Evolutionary conservation across 192 early-diverging fungal genomes (phyloP).

Genomic region (Thoreauomyces humboldtii): DNA sequence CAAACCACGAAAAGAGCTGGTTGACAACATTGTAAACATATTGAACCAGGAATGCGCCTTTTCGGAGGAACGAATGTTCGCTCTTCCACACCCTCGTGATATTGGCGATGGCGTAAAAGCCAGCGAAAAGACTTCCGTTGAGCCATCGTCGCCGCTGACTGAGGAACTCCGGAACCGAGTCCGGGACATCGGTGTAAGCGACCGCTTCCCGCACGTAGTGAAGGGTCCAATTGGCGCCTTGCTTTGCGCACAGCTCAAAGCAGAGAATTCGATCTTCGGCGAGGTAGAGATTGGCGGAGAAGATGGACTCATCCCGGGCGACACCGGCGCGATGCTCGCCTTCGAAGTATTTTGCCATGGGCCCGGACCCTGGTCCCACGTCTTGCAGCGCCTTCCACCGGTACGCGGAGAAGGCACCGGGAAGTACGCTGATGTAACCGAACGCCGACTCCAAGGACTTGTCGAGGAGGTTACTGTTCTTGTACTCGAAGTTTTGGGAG

Average conservation of each 20-base stretch:
- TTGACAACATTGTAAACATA: conserved; percentile 57
- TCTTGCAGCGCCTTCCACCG: conserved; percentile 71
- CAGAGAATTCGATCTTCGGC: conserved; percentile 24
- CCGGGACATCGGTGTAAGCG: conserved; percentile 84
- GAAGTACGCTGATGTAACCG: conserved; percentile 92
- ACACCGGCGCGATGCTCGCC: conserved; percentile 36
- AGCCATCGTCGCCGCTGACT: conserved; percentile 57
- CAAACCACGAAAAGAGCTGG: conserved; percentile 57
- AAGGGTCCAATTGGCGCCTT: conserved; percentile 62
- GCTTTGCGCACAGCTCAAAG: conserved; percentile 73
- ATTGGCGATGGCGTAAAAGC: conserved; percentile 66
- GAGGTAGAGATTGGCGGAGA: conserved; percentile 79
- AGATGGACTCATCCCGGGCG: conserved; percentile 54
- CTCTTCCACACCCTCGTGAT: conserved; percentile 64
- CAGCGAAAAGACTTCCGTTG: conserved; percentile 60
- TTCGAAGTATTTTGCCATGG: conserved; percentile 75
- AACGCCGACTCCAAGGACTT: conserved; percentile 75
- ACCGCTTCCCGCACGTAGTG: conserved; percentile 69
- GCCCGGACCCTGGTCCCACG: conserved; percentile 56
- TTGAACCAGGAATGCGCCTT: conserved; percentile 67
- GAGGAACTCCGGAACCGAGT: conserved; percentile 55
- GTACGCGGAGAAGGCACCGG: conserved; percentile 86
- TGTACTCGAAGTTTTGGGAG: conserved; percentile 78
- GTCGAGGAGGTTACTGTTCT: conserved; percentile 55
- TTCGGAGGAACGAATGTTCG: conserved; percentile 61